phyloP scores from a whole-genome alignment of 768 basidiomycete species.

The Solioccasus polychromus region DNA sequence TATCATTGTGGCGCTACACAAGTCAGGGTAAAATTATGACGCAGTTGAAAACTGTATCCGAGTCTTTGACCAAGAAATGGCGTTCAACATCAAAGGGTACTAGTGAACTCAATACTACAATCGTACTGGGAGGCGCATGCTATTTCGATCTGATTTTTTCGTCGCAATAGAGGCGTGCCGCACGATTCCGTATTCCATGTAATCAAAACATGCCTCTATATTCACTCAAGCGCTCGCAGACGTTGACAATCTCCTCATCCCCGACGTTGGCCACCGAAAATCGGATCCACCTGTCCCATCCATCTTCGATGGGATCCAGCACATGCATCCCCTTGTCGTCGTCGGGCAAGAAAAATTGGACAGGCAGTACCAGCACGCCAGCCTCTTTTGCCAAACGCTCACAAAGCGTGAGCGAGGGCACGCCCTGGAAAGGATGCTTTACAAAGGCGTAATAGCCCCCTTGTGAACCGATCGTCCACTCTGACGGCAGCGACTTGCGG shows the following conservation, averaged over 20 bases:
- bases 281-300: constrained; percentile 63
- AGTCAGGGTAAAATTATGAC: no score
- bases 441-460: constrained; percentile 84
- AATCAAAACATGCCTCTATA: constrained; percentile 37
- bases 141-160: no score
- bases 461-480: constrained; percentile 62
- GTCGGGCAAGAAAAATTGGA: constrained; percentile 65
- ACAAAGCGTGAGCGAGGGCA: constrained; percentile 53
- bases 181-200: constrained; percentile 5
- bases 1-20: no score
- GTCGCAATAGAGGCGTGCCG: no score
- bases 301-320: constrained; percentile 20
- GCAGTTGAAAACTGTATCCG: no score
- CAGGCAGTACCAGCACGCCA: constrained; percentile 69
- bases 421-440: constrained; percentile 52
- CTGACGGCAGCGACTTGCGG: constrained; percentile 39
- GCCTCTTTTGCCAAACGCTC: constrained; percentile 53
- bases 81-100: no score
- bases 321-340: constrained; percentile 5
- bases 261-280: constrained; percentile 82
- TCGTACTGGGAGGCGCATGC: no score
- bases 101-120: no score
- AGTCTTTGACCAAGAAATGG: no score
- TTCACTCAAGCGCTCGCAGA: constrained; percentile 50
- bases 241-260: constrained; percentile 52